Conservation (phyloP, 352 stramenopile species). For the Globisporangium nagaii region DNA sequence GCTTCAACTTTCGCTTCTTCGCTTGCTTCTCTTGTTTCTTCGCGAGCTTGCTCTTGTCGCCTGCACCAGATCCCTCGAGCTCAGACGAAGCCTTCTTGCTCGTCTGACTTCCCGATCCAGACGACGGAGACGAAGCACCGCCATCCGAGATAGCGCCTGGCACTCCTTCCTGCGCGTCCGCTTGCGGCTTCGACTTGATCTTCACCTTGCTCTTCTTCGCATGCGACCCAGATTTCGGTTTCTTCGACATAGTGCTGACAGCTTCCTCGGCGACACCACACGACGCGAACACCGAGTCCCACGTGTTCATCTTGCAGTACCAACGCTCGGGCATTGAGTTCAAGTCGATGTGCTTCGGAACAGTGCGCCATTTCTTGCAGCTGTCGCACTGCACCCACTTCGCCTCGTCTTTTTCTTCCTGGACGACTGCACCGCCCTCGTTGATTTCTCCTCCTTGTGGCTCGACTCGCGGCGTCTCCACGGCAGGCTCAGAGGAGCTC, state of each 20-base stretch:
- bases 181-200: constrained; percentile 20
- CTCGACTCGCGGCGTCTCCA: constrained; percentile 9
- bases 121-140: constrained; percentile 31
- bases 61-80: background rate
- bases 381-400: constrained; percentile 96
- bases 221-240: constrained; percentile 8
- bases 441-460: constrained; percentile 14
- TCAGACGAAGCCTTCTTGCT: constrained; percentile 12
- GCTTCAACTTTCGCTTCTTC: constrained; percentile 75
- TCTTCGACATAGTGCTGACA: constrained; percentile 13
- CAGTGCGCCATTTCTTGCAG: constrained; percentile 94
- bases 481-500: constrained; percentile 11
- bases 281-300: constrained; percentile 78
- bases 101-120: constrained; percentile 22
- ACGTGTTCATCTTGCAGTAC: constrained; percentile 96
- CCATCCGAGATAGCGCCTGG: constrained; percentile 18
- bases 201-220: constrained; percentile 15
- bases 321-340: constrained; percentile 91
- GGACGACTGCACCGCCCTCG: constrained; percentile 15
- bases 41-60: constrained; percentile 17
- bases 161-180: background rate
- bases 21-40: constrained; percentile 64
- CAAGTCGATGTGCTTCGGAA: constrained; percentile 86
- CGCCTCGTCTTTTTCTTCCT: constrained; percentile 45
- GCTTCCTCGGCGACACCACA: constrained; percentile 90